These are phyloP conservation scores for Phoenix dactylifera DNA, from an alignment of 176 grass and related monocot genomes.

Conservation along the genomic window DNA sequence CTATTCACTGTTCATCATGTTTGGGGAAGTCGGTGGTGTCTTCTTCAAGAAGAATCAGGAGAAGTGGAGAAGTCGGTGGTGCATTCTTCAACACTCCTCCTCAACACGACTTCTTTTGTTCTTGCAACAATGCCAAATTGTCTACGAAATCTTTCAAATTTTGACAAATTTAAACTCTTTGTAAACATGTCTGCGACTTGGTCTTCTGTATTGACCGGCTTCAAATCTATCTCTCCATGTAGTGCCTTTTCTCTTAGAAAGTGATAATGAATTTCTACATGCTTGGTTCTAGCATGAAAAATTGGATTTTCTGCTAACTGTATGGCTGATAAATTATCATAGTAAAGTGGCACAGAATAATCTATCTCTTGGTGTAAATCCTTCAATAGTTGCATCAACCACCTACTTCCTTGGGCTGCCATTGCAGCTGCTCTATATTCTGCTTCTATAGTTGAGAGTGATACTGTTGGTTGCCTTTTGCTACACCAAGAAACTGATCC, in stretches of 20 bases:
- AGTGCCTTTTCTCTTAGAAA: background rate
- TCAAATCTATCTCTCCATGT: background rate
- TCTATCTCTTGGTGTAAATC: background rate
- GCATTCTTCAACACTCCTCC: no score
- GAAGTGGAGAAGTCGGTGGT: no score
- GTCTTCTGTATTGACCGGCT: background rate
- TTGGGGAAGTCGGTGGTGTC: no score
- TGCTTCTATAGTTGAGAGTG: background rate
- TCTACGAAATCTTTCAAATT: background rate
- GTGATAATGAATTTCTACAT: background rate
- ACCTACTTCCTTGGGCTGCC: no score
- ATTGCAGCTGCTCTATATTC: background rate
- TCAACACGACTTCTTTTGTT: background rate
- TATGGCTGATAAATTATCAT: background rate
- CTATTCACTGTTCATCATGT: no score
- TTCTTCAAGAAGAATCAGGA: no score
- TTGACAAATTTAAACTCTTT: background rate
- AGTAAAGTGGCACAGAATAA: no score
- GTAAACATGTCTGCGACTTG: background rate
- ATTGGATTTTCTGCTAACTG: background rate
- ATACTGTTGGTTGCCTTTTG: constrained; percentile 1
- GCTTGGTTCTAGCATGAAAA: background rate
- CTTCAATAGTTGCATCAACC: background rate
- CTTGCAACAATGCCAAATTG: background rate
- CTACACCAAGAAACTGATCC: constrained; percentile 1